These are phyloP conservation scores for Curvularia lunata DNA, from an alignment of 2,329 filamentous ascomycete species.

Conservation along the genomic window DNA sequence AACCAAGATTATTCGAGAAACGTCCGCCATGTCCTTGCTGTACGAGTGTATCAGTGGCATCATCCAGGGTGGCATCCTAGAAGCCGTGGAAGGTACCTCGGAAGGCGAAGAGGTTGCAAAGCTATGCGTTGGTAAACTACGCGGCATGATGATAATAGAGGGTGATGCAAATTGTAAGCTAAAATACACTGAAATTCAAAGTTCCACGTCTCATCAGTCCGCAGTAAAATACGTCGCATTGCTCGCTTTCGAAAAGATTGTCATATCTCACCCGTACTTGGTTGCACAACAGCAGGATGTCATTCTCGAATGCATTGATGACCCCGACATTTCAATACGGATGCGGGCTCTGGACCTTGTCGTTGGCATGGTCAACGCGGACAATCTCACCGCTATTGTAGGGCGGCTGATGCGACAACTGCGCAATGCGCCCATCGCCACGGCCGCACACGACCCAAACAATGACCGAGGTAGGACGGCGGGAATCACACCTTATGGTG, in stretches of 20 bases:
- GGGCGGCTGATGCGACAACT: slow-evolving; percentile 88
- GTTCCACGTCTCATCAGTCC: slow-evolving; percentile 20
- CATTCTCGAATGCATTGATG: slow-evolving; percentile 94
- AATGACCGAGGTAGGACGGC: slow-evolving; percentile 55
- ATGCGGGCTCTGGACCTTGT: slow-evolving; percentile 91
- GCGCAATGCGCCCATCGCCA: slow-evolving; percentile 65
- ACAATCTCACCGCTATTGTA: slow-evolving; percentile 84
- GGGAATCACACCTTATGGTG: slow-evolving; percentile 57
- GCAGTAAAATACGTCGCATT: slow-evolving; percentile 96
- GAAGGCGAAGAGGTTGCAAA: slow-evolving; percentile 91
- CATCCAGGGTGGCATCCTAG: slow-evolving; percentile 93
- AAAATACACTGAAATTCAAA: slow-evolving; percentile 20
- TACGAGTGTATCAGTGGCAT: slow-evolving; percentile 99
- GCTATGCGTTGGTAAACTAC: slow-evolving; percentile 88
- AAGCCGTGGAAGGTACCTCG: slow-evolving; percentile 76
- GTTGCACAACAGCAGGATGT: slow-evolving; percentile 95
- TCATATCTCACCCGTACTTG: slow-evolving; percentile 82
- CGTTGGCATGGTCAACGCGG: slow-evolving; percentile 88
- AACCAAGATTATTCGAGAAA: slow-evolving; percentile 91
- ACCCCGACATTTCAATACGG: slow-evolving; percentile 92
- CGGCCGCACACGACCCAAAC: slow-evolving; percentile 53
- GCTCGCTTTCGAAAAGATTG: slow-evolving; percentile 94
- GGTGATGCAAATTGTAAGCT: slow-evolving; percentile 87
- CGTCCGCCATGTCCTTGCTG: slow-evolving; percentile 94
- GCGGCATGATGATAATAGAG: slow-evolving; percentile 92